Base-by-base conservation (phyloP, 2,329 filamentous ascomycete genomes). In the Colletotrichum tofieldiae region DNA sequence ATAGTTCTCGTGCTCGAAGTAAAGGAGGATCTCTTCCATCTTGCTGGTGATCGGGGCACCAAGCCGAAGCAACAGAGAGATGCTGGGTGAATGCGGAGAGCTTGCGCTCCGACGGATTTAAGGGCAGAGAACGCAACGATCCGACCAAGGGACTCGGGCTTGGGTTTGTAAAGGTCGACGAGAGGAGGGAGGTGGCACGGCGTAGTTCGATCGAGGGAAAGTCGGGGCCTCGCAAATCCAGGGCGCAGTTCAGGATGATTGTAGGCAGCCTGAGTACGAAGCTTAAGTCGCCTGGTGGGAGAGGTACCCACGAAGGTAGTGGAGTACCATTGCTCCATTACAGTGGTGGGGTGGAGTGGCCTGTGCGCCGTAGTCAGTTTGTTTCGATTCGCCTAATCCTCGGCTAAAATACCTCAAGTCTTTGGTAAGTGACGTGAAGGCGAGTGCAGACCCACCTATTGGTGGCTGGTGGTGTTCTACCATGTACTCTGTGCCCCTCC, bases 1-100 rank as follows among this genome's bases (percentile, higher is more conserved):
- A 47, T 74, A 76, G 37, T 72, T 66, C 64, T 77, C 75, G 14
- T 82, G 80, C 68, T 84, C 82, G 73, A 88, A 88, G 56, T 80
- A 78, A 74, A 83, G 76, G 66, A 89, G 81, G 55, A 81, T 69
- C 23, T 75, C 58, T 45, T 83, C 79, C 82, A 83, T 83, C 59
- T 60, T 79, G 69, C 69, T 47, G 41, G 41, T 35, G 58, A 35
- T 62, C 32, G 18, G 43, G 18, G 52, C 45, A 55, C 52, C 29
- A 54, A 54, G 65, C 54, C 59, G 58, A 32, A 54, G 49, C 35
- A 39, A 29, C 9, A n/a, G 41, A 52, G 41, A 52, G 60, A 56
- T 35, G 45, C 18, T n/a, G 58, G 16, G 39, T 11, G 39, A 56
- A 60, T 29, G 51, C 64, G 51, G 49, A 58, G 49, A 72, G 65